Evolutionary conservation across 345 rosid species (phyloP), one percentile per base, ranked within the genome.

Genomic region (Brassica juncea): DNA sequence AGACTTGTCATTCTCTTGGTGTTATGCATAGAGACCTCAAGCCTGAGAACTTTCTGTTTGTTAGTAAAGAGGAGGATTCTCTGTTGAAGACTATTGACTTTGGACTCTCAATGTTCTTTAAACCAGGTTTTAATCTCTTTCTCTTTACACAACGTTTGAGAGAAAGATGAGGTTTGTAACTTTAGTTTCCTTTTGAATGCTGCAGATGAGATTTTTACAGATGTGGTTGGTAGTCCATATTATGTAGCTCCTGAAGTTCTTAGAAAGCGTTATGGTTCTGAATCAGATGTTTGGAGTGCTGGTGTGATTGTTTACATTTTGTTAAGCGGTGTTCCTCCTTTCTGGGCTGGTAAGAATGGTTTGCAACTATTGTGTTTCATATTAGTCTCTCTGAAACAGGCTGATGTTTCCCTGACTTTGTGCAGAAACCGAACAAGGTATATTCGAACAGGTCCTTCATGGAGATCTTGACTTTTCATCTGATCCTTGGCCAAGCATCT

Each of bases 211-310:
- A 4, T 65, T 16, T 65, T 65, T 7, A 65, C 25, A 11, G 69
- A 65, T 66, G 70, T 66, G 5, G 70, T 66, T 37, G 70, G 70
- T 9, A 66, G 70, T 21, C 70, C 70, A 10, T 66, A 66, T 2
- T 66, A 66, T 37, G 70, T 66, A 15, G 70, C 70, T 19, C 70
- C 70, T 4, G 70, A 66, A 23, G 70, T 66, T 35, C 23, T 66
- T 19, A 44, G 47, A 1, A 66, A 66, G 42, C 52, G 30, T 10
- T 66, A 66, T 21, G 70, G 70, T 16, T 27, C 70, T 8, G 70
- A 66, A 37, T 44, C 70, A 35, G 70, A 66, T 66, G 70, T 66
- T 8, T 66, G 70, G 70, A 66, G 54, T 37, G 70, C 70, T 66
- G 70, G 70, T 8, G 70, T 66, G 25, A 66, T 66, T 16, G 14